Conservation (phyloP, 352 stramenopile species). For the Globisporangium ultimum region DNA sequence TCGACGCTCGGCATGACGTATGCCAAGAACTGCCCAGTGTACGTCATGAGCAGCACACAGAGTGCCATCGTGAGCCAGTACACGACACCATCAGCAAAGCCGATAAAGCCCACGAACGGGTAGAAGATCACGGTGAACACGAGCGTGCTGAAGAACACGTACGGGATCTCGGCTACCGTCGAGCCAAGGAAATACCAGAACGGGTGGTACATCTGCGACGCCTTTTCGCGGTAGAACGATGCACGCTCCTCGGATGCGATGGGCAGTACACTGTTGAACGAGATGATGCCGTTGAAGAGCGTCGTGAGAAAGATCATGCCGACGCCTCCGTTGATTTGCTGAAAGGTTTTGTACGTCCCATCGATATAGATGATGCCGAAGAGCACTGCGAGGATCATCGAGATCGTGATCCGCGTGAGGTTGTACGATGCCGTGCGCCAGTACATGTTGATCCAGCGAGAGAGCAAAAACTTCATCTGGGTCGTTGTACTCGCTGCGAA, state of each 20-base stretch:
- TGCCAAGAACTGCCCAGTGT: slow-evolving; percentile 20
- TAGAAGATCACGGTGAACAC: slow-evolving; percentile 26
- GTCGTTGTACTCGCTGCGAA: no score
- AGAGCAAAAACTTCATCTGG: no score
- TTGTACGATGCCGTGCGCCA: slow-evolving; percentile 69
- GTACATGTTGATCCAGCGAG: slow-evolving; percentile 17
- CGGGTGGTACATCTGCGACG: slow-evolving; percentile 67
- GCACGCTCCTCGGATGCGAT: slow-evolving; percentile 68
- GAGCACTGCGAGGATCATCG: slow-evolving; percentile 48
- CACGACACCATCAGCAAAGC: slow-evolving; percentile 10
- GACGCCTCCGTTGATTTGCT: slow-evolving; percentile 23
- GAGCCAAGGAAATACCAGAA: slow-evolving; percentile 32
- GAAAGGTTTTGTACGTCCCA: slow-evolving; percentile 19
- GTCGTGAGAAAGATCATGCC: slow-evolving; percentile 67
- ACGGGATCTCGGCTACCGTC: slow-evolving; percentile 49
- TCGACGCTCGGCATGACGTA: slow-evolving; percentile 20
- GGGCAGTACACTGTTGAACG: slow-evolving; percentile 51
- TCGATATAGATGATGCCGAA: slow-evolving; percentile 50
- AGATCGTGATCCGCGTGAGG: slow-evolving; percentile 43
- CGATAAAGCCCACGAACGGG: slow-evolving; percentile 19
- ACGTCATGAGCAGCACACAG: slow-evolving; percentile 20
- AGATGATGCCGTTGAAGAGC: slow-evolving; percentile 59
- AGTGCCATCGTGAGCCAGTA: slow-evolving; percentile 17
- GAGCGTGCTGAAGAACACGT: slow-evolving; percentile 17
- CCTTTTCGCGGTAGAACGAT: slow-evolving; percentile 83